Percentiles rank a stretch among this genome's conserved stretches.
These are phyloP conservation scores for Phaeosphaeriaceae sp. DNA, from an alignment of 2,329 filamentous ascomycete species.

Conservation along the genomic window DNA sequence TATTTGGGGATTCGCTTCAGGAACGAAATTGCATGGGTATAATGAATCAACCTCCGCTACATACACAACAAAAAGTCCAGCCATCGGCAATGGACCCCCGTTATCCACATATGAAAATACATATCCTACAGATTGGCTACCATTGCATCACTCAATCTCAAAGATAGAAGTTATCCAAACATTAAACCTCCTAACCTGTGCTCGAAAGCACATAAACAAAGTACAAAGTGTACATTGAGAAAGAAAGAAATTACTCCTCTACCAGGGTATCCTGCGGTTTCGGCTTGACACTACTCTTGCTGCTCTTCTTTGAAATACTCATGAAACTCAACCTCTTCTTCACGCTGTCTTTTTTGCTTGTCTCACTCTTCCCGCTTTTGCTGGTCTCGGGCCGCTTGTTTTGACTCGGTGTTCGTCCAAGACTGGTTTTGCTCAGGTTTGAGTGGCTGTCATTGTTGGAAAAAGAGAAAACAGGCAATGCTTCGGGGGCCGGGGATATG, in stretches of 20 bases:
- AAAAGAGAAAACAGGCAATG: constrained; percentile 31
- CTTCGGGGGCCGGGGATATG: constrained; percentile 37
- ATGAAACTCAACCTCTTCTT: constrained; percentile 80
- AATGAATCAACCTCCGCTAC: background rate
- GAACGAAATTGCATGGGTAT: constrained; percentile 8
- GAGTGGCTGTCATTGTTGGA: constrained; percentile 2
- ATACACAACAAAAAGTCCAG: background rate
- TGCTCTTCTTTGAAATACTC: constrained; percentile 73
- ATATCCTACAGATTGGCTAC: no score
- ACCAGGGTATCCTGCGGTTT: constrained; percentile 34
- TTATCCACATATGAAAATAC: background rate
- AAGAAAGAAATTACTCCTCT: constrained; percentile 36
- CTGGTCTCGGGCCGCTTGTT: constrained; percentile 35
- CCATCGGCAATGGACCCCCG: background rate
- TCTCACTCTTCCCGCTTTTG: constrained; percentile 52
- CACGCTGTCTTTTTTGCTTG: constrained; percentile 61
- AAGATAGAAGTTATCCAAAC: constrained; percentile 3
- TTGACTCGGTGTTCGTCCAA: constrained; percentile 22
- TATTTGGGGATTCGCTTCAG: background rate
- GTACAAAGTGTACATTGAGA: background rate
- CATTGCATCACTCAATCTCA: background rate
- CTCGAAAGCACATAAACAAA: background rate
- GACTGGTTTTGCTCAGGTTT: constrained; percentile 13
- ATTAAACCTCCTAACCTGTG: constrained; percentile 1
- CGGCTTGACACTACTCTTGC: constrained; percentile 57